phyloP scores from a whole-genome alignment of 2,329 filamentous ascomycete species.

The Paecilomyces fulvus region DNA sequence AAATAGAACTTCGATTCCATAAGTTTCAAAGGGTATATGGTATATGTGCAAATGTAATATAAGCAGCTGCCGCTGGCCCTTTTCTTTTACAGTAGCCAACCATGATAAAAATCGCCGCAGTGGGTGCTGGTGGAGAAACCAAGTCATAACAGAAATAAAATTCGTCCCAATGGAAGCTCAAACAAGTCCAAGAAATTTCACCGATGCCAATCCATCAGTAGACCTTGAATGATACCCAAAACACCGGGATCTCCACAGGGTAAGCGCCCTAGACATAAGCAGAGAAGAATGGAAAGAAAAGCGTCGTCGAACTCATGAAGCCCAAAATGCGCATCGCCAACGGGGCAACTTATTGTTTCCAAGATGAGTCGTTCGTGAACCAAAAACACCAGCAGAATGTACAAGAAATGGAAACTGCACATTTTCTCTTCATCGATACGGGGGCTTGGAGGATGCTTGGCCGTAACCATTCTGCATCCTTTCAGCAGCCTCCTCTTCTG shows the following conservation, averaged over 20 bases:
- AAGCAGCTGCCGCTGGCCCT: background rate
- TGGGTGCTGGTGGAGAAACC: background rate
- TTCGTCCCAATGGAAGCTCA: background rate
- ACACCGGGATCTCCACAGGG: background rate
- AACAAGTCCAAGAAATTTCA: background rate
- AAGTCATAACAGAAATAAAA: background rate
- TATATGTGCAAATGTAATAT: background rate
- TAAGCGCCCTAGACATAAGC: background rate
- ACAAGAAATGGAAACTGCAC: background rate
- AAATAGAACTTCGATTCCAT: background rate
- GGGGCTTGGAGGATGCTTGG: background rate
- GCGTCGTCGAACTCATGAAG: background rate
- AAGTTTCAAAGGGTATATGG: background rate
- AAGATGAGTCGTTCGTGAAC: background rate
- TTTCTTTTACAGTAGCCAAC: background rate
- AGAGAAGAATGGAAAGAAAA: background rate
- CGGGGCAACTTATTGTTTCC: background rate
- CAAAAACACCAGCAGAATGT: background rate
- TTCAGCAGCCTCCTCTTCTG: constrained; percentile 6
- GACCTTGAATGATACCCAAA: background rate
- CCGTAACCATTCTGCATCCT: background rate
- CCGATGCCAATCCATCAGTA: background rate
- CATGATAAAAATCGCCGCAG: background rate
- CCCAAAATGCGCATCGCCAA: background rate
- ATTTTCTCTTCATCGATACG: background rate